Conservation (phyloP, 2,329 filamentous ascomycete genomes). For the Cryphonectria parasitica region DNA sequence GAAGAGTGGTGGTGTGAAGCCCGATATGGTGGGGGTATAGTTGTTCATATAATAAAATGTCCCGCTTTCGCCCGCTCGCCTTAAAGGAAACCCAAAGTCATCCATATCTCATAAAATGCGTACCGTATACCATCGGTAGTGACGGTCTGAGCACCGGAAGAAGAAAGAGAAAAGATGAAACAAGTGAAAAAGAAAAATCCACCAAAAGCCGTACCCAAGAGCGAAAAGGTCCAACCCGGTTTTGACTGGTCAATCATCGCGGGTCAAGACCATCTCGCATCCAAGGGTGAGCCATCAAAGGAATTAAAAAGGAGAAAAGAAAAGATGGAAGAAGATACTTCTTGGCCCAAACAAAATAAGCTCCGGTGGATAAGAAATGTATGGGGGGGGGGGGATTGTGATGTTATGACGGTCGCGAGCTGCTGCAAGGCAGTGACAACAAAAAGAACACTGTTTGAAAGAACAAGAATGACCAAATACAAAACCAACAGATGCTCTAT, state of each 20-base stretch:
- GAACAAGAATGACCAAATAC: background rate
- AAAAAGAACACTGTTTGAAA: background rate
- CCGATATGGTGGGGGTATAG: background rate
- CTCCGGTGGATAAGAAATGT: background rate
- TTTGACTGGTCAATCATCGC: background rate
- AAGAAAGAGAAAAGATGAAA: background rate
- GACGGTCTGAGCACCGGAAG: background rate
- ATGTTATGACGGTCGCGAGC: background rate
- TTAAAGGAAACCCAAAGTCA: background rate
- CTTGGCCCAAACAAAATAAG: background rate
- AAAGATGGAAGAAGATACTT: background rate
- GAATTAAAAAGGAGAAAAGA: background rate
- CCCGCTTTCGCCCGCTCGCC: background rate
- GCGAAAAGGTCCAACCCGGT: background rate
- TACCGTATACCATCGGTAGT: background rate
- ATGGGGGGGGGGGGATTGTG: background rate
- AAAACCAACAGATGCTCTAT: slow-evolving; percentile 7
- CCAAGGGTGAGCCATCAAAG: background rate
- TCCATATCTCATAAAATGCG: background rate
- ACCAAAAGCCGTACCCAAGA: background rate
- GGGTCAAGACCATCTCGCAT: background rate
- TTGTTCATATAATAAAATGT: background rate
- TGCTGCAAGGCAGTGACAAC: slow-evolving; percentile 21
- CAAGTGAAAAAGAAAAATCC: no score
- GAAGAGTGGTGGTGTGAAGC: no score